Conservation (phyloP, 164 flowering plant species). For the Macadamia tetraphylla region DNA sequence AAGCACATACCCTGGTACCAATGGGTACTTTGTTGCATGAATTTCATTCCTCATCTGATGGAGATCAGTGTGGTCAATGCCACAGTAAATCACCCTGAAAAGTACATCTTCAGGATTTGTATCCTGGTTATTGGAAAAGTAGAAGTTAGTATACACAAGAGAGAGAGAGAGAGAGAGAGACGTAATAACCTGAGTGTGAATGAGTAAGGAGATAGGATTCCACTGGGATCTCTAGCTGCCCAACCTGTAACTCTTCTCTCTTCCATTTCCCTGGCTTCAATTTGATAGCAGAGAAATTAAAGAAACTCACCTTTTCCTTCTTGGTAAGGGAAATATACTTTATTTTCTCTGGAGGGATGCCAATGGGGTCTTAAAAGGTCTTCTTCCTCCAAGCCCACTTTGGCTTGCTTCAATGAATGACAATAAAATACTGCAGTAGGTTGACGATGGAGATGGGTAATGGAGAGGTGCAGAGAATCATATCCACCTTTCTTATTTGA, state of each 20-base stretch:
- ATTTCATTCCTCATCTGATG: conserved; percentile 44
- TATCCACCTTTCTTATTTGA: too few species aligned
- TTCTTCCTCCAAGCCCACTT: too few species aligned
- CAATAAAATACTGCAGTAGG: too few species aligned
- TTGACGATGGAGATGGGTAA: too few species aligned
- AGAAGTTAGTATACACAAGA: neutral
- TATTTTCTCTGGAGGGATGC: too few species aligned
- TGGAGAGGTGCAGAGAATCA: too few species aligned
- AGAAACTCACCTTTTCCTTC: too few species aligned
- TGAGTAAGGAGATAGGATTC: conserved; percentile 39
- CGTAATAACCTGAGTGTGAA: conserved; percentile 34
- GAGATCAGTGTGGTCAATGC: conserved; percentile 58
- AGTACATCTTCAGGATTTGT: conserved; percentile 43
- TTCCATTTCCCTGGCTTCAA: conserved; percentile 23
- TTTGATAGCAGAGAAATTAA: too few species aligned
- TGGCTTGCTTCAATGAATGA: too few species aligned
- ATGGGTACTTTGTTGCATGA: conserved; percentile 33
- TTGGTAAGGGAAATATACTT: too few species aligned
- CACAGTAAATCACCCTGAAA: conserved; percentile 48
- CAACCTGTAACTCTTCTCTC: conserved; percentile 38
- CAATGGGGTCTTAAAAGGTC: too few species aligned
- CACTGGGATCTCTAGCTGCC: conserved; percentile 53
- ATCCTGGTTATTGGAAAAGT: conserved; percentile 19
- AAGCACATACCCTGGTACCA: conserved; percentile 43
- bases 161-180: conserved; percentile 28